Evolutionary conservation across 2,329 filamentous ascomycete genomes (phyloP).

Genomic region (Graphilbum ipis-grandicollis): DNA sequence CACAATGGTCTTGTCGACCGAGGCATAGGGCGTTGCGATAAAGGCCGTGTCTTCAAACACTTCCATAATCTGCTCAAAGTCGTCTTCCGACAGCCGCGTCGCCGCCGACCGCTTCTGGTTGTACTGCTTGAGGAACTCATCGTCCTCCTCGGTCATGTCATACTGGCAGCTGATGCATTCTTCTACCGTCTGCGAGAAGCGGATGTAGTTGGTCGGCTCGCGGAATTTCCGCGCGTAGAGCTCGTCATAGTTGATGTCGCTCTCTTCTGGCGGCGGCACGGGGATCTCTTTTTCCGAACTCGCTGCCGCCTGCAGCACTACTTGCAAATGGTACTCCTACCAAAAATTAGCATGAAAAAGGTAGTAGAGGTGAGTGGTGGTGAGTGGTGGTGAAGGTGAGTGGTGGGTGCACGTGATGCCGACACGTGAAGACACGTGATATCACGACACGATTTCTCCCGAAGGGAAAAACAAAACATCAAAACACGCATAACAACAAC

Average conservation of each 20-base stretch:
- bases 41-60: slow-evolving; percentile 81
- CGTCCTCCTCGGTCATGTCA: slow-evolving; percentile 88
- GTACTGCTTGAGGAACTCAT: slow-evolving; percentile 65
- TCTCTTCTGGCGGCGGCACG: slow-evolving; percentile 46
- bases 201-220: slow-evolving; percentile 84
- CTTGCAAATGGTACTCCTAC: slow-evolving; percentile 91
- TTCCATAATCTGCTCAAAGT: slow-evolving; percentile 88
- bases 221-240: slow-evolving; percentile 67
- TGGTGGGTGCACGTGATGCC: slow-evolving; percentile 28
- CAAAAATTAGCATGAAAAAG: no score
- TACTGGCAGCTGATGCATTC: slow-evolving; percentile 83
- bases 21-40: slow-evolving; percentile 72
- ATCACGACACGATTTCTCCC: neutral
- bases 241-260: slow-evolving; percentile 64
- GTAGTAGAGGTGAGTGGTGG: no score
- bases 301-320: slow-evolving; percentile 43
- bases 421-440: neutral
- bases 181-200: slow-evolving; percentile 95
- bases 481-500: slow-evolving; percentile 8
- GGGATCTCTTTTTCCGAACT: slow-evolving; percentile 45
- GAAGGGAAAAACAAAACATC: neutral
- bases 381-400: no score
- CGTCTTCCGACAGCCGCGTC: slow-evolving; percentile 63
- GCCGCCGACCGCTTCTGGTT: slow-evolving; percentile 56
- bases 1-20: slow-evolving; percentile 75